phyloP scores from a whole-genome alignment of 2,329 filamentous ascomycete genomes.

The Ophiocordyceps australis region DNA sequence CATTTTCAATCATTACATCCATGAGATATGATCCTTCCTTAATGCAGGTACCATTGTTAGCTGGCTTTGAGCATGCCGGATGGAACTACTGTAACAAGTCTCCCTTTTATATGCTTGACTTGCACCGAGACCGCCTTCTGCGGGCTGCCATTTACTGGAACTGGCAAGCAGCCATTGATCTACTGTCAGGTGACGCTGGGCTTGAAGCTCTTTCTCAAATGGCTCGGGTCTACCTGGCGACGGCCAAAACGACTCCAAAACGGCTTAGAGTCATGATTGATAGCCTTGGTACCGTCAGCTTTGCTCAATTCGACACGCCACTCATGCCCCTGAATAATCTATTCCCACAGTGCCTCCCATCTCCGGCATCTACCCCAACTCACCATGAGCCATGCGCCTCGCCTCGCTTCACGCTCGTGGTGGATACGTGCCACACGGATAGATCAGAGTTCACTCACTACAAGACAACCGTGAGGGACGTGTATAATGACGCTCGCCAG shows the following conservation, averaged over 20 bases:
- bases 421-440: conserved; percentile 22
- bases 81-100: conserved; percentile 36
- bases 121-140: conserved; percentile 65
- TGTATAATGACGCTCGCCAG: conserved; percentile 53
- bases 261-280: conserved; percentile 38
- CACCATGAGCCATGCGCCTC: conserved; percentile 8
- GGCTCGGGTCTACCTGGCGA: conserved; percentile 16
- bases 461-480: conserved; percentile 62
- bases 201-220: conserved; percentile 18
- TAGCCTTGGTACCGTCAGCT: conserved; percentile 24
- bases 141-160: conserved; percentile 37
- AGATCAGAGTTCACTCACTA: conserved; percentile 55
- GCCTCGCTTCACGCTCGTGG: conserved; percentile 20
- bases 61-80: conserved; percentile 19
- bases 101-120: conserved; percentile 62
- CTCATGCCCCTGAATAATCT: conserved; percentile 29
- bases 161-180: conserved; percentile 27
- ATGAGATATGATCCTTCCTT: conserved; percentile 52
- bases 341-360: conserved; percentile 36
- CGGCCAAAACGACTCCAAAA: conserved; percentile 15
- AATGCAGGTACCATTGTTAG: conserved; percentile 18
- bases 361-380: conserved; percentile 13
- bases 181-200: conserved; percentile 25
- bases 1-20: conserved; percentile 50
- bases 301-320: conserved; percentile 18